Evolutionary conservation across 2,329 filamentous ascomycete species (phyloP).

Genomic region (Polytolypa hystricis): DNA sequence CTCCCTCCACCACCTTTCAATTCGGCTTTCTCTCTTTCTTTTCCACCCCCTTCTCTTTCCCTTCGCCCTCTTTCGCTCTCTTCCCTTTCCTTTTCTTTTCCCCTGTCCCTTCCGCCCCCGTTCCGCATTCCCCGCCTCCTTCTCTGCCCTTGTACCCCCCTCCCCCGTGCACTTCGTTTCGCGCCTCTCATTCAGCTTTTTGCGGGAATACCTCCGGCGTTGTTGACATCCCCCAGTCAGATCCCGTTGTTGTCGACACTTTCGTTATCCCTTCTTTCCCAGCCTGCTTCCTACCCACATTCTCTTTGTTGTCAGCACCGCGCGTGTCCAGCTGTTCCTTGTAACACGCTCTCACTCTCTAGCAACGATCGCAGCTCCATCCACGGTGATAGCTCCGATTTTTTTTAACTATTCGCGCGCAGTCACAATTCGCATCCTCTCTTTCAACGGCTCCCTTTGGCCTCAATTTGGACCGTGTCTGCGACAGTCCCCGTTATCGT

Average conservation of each 20-base stretch:
- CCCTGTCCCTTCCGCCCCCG: slow-evolving; percentile 2
- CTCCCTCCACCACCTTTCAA: slow-evolving; percentile 8
- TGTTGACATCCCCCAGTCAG: background rate
- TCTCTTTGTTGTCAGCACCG: slow-evolving; percentile 2
- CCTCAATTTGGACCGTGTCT: too few relatives aligned
- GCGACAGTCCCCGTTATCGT: too few relatives aligned
- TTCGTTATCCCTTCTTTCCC: slow-evolving; percentile 1
- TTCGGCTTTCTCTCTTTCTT: slow-evolving; percentile 7
- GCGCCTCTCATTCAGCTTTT: slow-evolving; percentile 4
- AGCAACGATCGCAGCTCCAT: too few relatives aligned
- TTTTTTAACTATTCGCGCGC: too few relatives aligned
- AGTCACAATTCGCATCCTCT: too few relatives aligned
- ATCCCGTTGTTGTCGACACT: slow-evolving; percentile 5
- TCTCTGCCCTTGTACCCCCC: slow-evolving; percentile 5
- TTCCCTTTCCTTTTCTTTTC: slow-evolving; percentile 1
- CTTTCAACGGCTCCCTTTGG: background rate
- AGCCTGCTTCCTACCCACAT: background rate
- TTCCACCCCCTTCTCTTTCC: slow-evolving; percentile 4
- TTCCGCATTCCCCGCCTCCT: slow-evolving; percentile 4
- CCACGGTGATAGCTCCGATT: too few relatives aligned
- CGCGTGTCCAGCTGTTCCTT: slow-evolving; percentile 1
- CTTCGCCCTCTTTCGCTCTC: slow-evolving; percentile 1
- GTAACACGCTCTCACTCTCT: too few relatives aligned
- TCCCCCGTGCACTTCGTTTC: slow-evolving; percentile 6
- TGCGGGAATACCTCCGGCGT: background rate